These are phyloP conservation scores for Mariannaea elegans DNA, from an alignment of 2,329 filamentous ascomycete species.

Conservation along the genomic window DNA sequence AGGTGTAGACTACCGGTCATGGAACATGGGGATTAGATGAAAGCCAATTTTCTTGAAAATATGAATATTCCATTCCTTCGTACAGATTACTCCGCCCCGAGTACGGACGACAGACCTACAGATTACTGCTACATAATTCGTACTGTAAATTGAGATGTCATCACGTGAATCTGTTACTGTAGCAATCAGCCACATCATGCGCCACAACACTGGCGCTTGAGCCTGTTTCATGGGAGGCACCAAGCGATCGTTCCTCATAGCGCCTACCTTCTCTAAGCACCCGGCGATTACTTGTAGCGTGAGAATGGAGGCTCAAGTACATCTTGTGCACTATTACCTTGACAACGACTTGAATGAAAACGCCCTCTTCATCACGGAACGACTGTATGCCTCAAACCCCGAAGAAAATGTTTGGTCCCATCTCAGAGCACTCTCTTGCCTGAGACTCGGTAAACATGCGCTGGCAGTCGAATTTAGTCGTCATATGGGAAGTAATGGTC, in stretches of 20 bases:
- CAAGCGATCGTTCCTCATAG: not conserved
- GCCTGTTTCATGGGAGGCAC: not conserved
- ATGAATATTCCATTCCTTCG: no score
- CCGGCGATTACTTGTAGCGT: not conserved
- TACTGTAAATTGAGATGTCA: not conserved
- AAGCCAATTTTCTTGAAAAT: not conserved
- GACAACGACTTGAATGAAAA: slow-evolving; percentile 25
- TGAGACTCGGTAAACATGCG: slow-evolving; percentile 23
- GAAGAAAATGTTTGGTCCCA: slow-evolving; percentile 27
- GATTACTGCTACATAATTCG: no score
- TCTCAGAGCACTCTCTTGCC: slow-evolving; percentile 26
- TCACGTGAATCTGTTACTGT: slow-evolving; percentile 9
- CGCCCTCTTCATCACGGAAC: slow-evolving; percentile 20
- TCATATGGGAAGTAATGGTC: slow-evolving; percentile 6
- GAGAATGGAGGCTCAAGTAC: slow-evolving; percentile 13
- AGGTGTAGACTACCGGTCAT: slow-evolving; percentile 1
- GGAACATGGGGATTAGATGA: slow-evolving; percentile 2
- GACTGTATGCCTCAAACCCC: slow-evolving; percentile 21
- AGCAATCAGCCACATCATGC: slow-evolving; percentile 14
- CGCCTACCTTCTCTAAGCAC: not conserved
- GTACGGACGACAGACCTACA: no score
- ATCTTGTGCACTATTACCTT: slow-evolving; percentile 20
- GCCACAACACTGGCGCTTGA: slow-evolving; percentile 4
- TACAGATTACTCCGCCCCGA: no score
- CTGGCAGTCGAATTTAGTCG: slow-evolving; percentile 19